Evolutionary conservation across 345 rosid genomes (phyloP), one percentile per base, ranked within the genome.

Genomic region (Triadica sebifera): DNA sequence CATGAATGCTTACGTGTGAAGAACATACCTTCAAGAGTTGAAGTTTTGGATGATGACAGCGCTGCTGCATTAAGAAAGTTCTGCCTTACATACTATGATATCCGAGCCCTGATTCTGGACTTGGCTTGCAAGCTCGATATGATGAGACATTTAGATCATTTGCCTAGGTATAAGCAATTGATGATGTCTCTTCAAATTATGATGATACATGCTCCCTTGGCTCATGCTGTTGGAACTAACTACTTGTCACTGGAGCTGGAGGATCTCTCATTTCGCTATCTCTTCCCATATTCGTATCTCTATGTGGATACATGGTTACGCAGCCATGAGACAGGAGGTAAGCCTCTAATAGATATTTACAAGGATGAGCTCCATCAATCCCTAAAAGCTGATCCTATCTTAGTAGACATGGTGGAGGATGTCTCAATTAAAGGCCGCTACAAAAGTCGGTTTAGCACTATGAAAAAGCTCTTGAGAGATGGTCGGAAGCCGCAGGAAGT

Each of bases 401-500:
- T 94, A 73, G 67, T 74, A 11, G 83, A 75, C 6, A 70, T 91
- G 88, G 90, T 86, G 34, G 90, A 89, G 22, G 88, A 88, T 75
- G 72, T 90, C 37, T 85, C 82, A 24, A 89, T 92, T 50, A 87
- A 85, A 70, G 98, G 97, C 1, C 86, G 97, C 62, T 90, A 88
- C 73, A 94, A 92, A 80, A 94, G 97, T 78, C 85, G 89, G 37
- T 94, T 88, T 74, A 94, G 98, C 71, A 91, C 92, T 69, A 94
- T 94, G 98, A 94, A 92, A 89, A 94, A 94, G 82, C 89, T 94
- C n/a, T 73, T 94, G 65, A 91, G 77, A 76, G 97, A 92, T 46
- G 97, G 97, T 52, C 82, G 95, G 76, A 91, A 89, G 76, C 93
- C 90, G 0, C 97, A 92, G 75, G 91, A 92, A 80, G 95, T 94